Evolutionary conservation across 2,329 filamentous ascomycete species (phyloP).

Genomic region (Verruconis gallopava): DNA sequence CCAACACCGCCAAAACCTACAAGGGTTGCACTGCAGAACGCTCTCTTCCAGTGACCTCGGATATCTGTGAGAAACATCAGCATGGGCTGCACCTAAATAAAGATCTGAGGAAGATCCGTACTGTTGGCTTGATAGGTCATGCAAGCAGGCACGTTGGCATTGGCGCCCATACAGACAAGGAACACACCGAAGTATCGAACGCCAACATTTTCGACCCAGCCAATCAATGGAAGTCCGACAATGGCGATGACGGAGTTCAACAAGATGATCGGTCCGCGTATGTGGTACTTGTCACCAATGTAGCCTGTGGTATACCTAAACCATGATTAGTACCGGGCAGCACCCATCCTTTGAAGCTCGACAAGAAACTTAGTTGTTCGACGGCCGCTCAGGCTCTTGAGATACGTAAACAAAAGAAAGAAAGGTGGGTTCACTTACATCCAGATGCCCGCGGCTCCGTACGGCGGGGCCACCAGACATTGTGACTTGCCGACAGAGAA

Average conservation of each 20-base stretch:
- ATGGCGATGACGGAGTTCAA: conserved; percentile 54
- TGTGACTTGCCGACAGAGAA: conserved; percentile 53
- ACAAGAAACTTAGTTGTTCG: too few relatives aligned
- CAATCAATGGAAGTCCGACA: conserved; percentile 64
- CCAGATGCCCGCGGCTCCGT: conserved; percentile 49
- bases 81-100: not conserved
- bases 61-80: conserved; percentile 56
- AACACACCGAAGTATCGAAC: conserved; percentile 66
- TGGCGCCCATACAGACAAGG: conserved; percentile 53
- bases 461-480: conserved; percentile 60
- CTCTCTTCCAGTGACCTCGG: conserved; percentile 78
- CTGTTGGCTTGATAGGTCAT: conserved; percentile 58
- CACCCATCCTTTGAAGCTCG: too few relatives aligned
- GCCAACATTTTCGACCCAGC: conserved; percentile 44
- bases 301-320: conserved; percentile 36
- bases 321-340: too few relatives aligned
- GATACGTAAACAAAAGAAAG: not conserved
- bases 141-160: conserved; percentile 56
- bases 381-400: too few relatives aligned
- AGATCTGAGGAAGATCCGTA: not conserved
- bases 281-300: conserved; percentile 51
- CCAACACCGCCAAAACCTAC: conserved; percentile 68
- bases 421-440: conserved; percentile 34
- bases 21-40: conserved; percentile 62
- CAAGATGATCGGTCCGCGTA: conserved; percentile 53